Percentiles rank a stretch among this genome's conserved stretches.
Conservation (phyloP, 2,329 filamentous ascomycete species). For the Claviceps pusilla region DNA sequence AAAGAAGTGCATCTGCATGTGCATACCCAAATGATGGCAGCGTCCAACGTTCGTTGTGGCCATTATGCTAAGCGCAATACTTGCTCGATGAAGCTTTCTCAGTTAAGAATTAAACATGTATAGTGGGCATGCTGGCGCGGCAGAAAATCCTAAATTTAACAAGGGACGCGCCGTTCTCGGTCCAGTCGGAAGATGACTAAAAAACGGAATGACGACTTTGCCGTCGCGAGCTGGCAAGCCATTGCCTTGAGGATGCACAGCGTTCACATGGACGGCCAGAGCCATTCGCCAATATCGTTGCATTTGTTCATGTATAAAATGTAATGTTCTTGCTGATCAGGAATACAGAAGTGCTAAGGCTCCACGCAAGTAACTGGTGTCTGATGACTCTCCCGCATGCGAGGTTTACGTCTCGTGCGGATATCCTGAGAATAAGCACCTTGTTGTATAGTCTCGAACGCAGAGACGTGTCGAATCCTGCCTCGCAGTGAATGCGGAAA, state of each 20-base stretch:
- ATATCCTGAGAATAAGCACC: background rate
- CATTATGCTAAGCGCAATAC: background rate
- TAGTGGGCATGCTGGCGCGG: background rate
- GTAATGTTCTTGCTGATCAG: background rate
- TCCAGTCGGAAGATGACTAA: too few species aligned
- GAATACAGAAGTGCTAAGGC: background rate
- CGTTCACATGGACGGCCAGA: background rate
- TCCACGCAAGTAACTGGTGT: background rate
- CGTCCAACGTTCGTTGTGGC: background rate
- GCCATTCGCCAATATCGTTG: background rate
- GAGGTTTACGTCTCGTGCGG: background rate
- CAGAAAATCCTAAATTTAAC: background rate
- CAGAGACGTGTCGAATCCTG: background rate
- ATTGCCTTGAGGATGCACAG: background rate
- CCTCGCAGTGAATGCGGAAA: background rate
- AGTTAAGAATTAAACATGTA: too few species aligned
- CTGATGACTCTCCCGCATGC: background rate
- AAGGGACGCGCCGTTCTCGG: too few species aligned
- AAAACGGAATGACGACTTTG: too few species aligned
- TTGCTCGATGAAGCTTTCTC: background rate
- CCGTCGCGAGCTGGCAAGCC: too few species aligned
- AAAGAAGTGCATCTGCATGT: background rate
- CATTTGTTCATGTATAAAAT: background rate
- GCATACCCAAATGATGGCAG: background rate
- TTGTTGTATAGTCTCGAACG: background rate